phyloP scores from a whole-genome alignment of 225 moss, liverwort and hornwort species.

The Pseudoscleropodium purum region DNA sequence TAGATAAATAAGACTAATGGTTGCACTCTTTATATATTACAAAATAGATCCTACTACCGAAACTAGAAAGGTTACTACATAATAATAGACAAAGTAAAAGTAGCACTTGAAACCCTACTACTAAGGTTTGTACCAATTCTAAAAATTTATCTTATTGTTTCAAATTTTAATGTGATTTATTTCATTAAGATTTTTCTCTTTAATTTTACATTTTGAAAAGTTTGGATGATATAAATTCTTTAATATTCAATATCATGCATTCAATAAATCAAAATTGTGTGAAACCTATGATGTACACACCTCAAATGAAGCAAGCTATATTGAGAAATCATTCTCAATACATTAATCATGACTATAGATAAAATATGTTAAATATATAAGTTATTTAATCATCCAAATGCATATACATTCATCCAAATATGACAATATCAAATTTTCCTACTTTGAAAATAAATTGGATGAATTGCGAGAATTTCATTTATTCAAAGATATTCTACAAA shows the following conservation, averaged over 20 bases:
- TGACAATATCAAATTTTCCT: neutral
- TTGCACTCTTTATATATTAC: neutral
- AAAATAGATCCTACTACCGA: neutral
- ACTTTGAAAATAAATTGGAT: neutral
- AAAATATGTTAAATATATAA: too few relatives aligned
- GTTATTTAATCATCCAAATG: neutral
- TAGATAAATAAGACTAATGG: neutral
- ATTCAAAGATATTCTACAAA: neutral
- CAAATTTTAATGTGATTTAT: neutral
- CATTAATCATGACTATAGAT: too few relatives aligned
- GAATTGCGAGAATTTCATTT: neutral
- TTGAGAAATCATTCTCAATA: too few relatives aligned
- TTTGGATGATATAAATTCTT: neutral
- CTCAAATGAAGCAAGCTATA: neutral
- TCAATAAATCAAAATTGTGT: neutral
- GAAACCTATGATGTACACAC: neutral
- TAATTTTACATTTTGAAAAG: neutral
- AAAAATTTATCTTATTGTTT: neutral
- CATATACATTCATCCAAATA: too few relatives aligned
- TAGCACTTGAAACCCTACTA: neutral
- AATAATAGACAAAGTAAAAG: neutral
- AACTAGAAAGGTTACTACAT: neutral
- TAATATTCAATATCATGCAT: neutral
- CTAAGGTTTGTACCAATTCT: neutral
- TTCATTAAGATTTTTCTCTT: neutral